A percentile compares a stretch with the other conserved stretches of the same genome.
These are phyloP conservation scores for Populus nigra DNA, from an alignment of 345 rosid genomes.

Conservation along the genomic window DNA sequence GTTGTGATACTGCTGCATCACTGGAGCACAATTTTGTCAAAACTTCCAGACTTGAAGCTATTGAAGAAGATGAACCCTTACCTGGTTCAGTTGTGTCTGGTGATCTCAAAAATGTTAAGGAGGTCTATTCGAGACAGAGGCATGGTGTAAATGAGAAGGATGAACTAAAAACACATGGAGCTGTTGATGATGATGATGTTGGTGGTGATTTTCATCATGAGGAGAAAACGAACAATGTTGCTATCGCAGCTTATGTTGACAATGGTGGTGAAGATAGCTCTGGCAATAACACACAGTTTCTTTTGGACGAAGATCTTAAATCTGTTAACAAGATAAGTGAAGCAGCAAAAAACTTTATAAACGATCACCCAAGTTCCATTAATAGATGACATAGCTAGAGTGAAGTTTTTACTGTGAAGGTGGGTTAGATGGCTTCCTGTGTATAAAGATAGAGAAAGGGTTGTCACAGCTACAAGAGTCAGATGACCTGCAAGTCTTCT, in stretches of 20 bases:
- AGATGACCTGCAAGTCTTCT: neutral
- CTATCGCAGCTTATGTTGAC: neutral
- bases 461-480: neutral
- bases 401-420: neutral
- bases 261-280: neutral
- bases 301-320: neutral
- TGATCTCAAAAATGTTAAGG: neutral
- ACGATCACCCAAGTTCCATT: neutral
- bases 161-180: neutral
- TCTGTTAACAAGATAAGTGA: neutral
- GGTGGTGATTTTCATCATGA: neutral
- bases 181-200: neutral
- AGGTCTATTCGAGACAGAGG: neutral
- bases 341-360: neutral
- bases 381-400: neutral
- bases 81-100: neutral
- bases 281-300: neutral
- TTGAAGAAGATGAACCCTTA: constrained; percentile 38
- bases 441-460: neutral
- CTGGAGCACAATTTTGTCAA: constrained; percentile 18
- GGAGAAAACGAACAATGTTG: neutral
- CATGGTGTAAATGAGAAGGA: neutral
- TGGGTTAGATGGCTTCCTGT: neutral
- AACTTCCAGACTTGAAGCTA: constrained; percentile 24
- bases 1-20: neutral